Conservation (phyloP, 2,329 filamentous ascomycete species). For the Tolypocladium ophioglossoides region DNA sequence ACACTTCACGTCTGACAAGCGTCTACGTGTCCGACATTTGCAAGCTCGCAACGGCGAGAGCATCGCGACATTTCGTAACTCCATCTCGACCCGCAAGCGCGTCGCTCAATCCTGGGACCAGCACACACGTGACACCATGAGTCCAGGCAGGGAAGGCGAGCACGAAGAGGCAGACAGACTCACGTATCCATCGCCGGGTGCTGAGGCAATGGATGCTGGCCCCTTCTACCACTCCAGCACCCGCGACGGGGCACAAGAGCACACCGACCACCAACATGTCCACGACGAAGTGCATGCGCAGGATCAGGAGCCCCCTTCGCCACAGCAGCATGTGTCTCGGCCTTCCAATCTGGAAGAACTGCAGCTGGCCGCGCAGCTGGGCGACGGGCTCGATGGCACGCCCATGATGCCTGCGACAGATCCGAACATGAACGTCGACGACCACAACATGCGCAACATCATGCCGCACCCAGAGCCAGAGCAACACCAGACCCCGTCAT, state of each 20-base stretch:
- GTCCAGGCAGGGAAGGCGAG: slow-evolving; percentile 22
- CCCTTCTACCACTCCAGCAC: slow-evolving; percentile 32
- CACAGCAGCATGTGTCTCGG: slow-evolving; percentile 30
- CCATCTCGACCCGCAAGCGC: not conserved
- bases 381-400: slow-evolving; percentile 38
- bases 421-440: slow-evolving; percentile 31
- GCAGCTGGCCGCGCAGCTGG: slow-evolving; percentile 47
- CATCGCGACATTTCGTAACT: not conserved
- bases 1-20: not conserved
- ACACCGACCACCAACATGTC: slow-evolving; percentile 19
- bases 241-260: slow-evolving; percentile 21
- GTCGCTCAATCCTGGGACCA: not conserved
- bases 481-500: slow-evolving; percentile 23
- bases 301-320: slow-evolving; percentile 23
- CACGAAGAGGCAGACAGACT: slow-evolving; percentile 24
- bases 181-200: slow-evolving; percentile 35
- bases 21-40: not conserved
- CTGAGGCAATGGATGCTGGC: slow-evolving; percentile 30
- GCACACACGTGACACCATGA: slow-evolving; percentile 13
- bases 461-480: slow-evolving; percentile 31
- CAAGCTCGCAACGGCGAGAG: not conserved
- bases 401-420: slow-evolving; percentile 39
- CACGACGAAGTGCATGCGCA: slow-evolving; percentile 16
- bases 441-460: slow-evolving; percentile 31
- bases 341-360: slow-evolving; percentile 43